These are phyloP conservation scores for Penicillium sp. DNA, from an alignment of 2,329 filamentous ascomycete genomes.

Conservation along the genomic window DNA sequence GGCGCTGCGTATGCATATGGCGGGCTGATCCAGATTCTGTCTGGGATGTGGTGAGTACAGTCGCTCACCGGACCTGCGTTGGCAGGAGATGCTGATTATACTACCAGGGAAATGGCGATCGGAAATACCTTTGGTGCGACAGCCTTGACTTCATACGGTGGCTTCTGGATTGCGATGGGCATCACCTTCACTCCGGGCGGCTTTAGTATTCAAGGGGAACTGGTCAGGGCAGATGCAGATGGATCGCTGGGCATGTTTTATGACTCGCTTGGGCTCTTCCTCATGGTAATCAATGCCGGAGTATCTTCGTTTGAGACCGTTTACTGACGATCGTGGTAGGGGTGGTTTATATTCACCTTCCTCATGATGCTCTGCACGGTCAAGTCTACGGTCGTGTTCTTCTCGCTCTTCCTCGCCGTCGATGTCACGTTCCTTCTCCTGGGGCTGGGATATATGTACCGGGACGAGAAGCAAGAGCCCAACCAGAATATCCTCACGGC, in stretches of 20 bases:
- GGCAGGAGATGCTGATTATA: background rate
- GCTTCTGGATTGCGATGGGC: slow-evolving; percentile 72
- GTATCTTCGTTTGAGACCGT: background rate
- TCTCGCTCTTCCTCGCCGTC: slow-evolving; percentile 67
- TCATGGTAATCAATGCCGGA: slow-evolving; percentile 47
- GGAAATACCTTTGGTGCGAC: slow-evolving; percentile 78
- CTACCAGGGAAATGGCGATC: slow-evolving; percentile 67
- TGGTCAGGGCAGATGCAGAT: slow-evolving; percentile 25
- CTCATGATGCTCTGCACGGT: slow-evolving; percentile 67
- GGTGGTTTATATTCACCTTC: slow-evolving; percentile 78
- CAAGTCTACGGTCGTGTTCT: slow-evolving; percentile 70
- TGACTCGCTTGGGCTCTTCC: slow-evolving; percentile 66
- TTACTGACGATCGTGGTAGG: slow-evolving; percentile 25
- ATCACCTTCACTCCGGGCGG: slow-evolving; percentile 63
- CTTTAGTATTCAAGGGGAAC: slow-evolving; percentile 58
- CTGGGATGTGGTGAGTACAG: slow-evolving; percentile 70
- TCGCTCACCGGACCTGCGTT: background rate
- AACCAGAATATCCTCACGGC: slow-evolving; percentile 50
- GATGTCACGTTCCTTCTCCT: slow-evolving; percentile 69
- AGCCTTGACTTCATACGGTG: slow-evolving; percentile 70
- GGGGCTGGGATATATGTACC: slow-evolving; percentile 58
- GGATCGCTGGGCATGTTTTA: slow-evolving; percentile 43
- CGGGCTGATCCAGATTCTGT: slow-evolving; percentile 68
- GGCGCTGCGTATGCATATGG: slow-evolving; percentile 67
- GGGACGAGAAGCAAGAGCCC: slow-evolving; percentile 40